A percentile compares a stretch with the other conserved stretches of the same genome.
These are phyloP conservation scores for Cordyceps javanica DNA, from an alignment of 2,329 filamentous ascomycete genomes.

Conservation along the genomic window DNA sequence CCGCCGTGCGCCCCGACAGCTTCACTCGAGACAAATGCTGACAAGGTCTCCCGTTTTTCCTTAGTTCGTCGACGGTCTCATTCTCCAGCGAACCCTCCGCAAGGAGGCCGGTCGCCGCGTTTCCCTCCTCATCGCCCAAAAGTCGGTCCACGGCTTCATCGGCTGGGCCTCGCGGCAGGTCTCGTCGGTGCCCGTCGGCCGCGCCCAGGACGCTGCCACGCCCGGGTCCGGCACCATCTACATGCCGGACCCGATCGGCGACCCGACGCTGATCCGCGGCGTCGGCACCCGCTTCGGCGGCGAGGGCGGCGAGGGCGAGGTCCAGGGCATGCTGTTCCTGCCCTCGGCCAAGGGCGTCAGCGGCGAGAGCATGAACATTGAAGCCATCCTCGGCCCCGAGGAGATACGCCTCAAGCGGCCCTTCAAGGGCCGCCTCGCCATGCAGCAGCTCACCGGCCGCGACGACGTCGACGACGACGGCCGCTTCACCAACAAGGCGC, in stretches of 20 bases:
- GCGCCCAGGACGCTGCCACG: constrained; percentile 84
- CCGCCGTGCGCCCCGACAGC: no score
- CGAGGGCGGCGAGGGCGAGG: constrained; percentile 60
- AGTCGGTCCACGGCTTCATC: constrained; percentile 91
- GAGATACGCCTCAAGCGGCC: constrained; percentile 82
- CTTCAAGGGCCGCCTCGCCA: constrained; percentile 69
- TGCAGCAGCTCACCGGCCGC: constrained; percentile 77
- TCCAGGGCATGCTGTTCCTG: constrained; percentile 79
- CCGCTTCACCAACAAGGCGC: constrained; percentile 49
- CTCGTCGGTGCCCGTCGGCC: constrained; percentile 86
- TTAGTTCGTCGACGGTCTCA: constrained; percentile 90
- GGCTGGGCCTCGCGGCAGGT: constrained; percentile 79
- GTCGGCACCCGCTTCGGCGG: constrained; percentile 77
- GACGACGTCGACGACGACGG: constrained; percentile 64
- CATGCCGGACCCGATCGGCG: constrained; percentile 77
- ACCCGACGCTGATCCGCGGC: constrained; percentile 74
- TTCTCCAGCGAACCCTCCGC: constrained; percentile 85
- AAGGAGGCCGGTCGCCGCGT: constrained; percentile 83
- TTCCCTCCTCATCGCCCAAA: constrained; percentile 88
- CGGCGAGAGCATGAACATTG: constrained; percentile 76
- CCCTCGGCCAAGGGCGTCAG: constrained; percentile 73
- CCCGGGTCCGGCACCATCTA: constrained; percentile 75
- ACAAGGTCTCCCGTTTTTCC: neutral
- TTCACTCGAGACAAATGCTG: neutral
- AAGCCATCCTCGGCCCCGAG: constrained; percentile 70